Base-by-base conservation (phyloP, 371 early-diverging fungal genomes). In the Dinochytrium kinnereticum region DNA sequence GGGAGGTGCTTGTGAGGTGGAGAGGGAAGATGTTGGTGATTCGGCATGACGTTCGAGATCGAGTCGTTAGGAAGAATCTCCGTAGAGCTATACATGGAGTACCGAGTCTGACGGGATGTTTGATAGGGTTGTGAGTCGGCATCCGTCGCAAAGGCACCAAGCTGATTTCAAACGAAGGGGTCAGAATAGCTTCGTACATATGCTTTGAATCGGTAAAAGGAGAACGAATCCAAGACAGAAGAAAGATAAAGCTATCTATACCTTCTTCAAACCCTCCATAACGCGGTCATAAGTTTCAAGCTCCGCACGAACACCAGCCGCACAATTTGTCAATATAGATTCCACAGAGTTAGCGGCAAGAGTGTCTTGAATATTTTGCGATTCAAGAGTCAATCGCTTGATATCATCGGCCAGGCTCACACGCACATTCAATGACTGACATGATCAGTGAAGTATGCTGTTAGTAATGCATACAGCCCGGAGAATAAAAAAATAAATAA, bases 201-300 rank as follows among this genome's bases (percentile, higher is more conserved):
- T n/a, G n/a, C n/a, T n/a, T n/a, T n/a, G n/a, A n/a, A n/a, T n/a
- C n/a, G n/a, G n/a, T n/a, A n/a, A n/a, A n/a, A n/a, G n/a, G n/a
- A n/a, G n/a, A n/a, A n/a, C n/a, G n/a, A n/a, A n/a, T n/a, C n/a
- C n/a, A n/a, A n/a, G n/a, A n/a, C n/a, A n/a, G 33, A 1, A 70
- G 24, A 30, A 50, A 17, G 24, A 51, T 17, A 31, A 34, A 33
- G 36, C 1, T 30, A 34, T 19, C 24, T 28, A 31, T 76, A 82
- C 82, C 76, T 82, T 85, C 49, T 83, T 80, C 44, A 85, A 44
- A 1, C 85, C 85, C 69, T 85, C 85, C 37, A 74, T 69, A 37
- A 85, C 74, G 1, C 70, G 71, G 24, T 85, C 85, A 71, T 80
- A 80, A 19, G 70, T 79, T 59, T 85, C 80, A 53, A 85, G 40